Evolutionary conservation across 306 rosid species (phyloP).

Genomic region (Delonix regia): DNA sequence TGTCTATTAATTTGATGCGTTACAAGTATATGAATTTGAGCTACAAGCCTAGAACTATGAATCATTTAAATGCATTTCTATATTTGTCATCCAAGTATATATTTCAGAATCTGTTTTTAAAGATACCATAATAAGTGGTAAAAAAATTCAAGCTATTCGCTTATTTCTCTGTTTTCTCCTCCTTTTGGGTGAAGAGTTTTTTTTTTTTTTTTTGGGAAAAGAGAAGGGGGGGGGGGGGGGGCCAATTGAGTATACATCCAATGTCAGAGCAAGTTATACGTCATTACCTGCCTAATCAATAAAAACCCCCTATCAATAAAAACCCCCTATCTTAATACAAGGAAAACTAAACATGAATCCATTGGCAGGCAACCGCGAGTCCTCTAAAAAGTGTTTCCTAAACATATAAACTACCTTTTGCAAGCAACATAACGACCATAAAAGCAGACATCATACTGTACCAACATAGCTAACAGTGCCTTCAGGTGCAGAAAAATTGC

Average conservation of each 20-base stretch:
- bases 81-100: not conserved
- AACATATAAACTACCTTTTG: conserved; percentile 18
- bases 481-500: not conserved
- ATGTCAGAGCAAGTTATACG: not conserved
- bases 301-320: conserved; percentile 1
- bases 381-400: conserved; percentile 10
- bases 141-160: not conserved
- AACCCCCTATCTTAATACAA: not conserved
- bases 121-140: not conserved
- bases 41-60: not conserved
- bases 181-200: too few species aligned
- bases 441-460: conserved; percentile 27
- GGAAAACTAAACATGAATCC: conserved; percentile 23
- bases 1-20: not conserved
- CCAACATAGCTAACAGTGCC: not conserved
- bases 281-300: not conserved
- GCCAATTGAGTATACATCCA: not conserved
- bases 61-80: not conserved
- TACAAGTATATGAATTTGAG: not conserved
- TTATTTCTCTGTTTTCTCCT: not conserved
- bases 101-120: not conserved
- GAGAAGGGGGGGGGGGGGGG: not conserved
- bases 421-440: conserved; percentile 25
- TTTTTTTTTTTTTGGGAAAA: not conserved
- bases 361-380: not conserved